A percentile compares a stretch with the other conserved stretches of the same genome.
These are phyloP conservation scores for Basipetospora sp. DNA, from an alignment of 2,329 filamentous ascomycete genomes.

Conservation along the genomic window DNA sequence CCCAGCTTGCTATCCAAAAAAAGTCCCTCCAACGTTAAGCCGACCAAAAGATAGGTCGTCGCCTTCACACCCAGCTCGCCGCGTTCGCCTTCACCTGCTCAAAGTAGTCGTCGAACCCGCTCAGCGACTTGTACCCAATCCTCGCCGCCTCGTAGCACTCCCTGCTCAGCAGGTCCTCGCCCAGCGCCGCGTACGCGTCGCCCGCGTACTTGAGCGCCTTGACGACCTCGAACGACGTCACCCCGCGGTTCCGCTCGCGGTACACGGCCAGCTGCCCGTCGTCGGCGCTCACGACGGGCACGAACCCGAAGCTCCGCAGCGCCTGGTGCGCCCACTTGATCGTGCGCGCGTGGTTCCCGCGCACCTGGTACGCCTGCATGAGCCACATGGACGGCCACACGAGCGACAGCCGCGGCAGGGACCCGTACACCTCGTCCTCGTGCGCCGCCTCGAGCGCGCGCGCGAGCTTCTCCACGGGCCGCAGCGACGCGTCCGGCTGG, in stretches of 20 bases:
- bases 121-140: constrained; percentile 3
- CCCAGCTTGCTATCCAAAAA: too few relatives aligned
- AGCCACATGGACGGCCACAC: constrained; percentile 24
- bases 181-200: constrained; percentile 17
- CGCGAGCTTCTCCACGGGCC: constrained; percentile 17
- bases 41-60: too few relatives aligned
- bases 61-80: constrained; percentile 1
- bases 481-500: constrained; percentile 18
- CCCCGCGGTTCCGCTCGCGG: constrained; percentile 7
- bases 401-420: constrained; percentile 18
- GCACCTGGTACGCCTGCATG: constrained; percentile 17
- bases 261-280: constrained; percentile 12
- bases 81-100: constrained; percentile 1
- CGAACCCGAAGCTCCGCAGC: constrained; percentile 21
- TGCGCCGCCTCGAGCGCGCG: constrained; percentile 19
- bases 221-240: constrained; percentile 22
- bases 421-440: constrained; percentile 17
- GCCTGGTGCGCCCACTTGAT: constrained; percentile 16
- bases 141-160: constrained; percentile 9
- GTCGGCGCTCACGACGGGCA: constrained; percentile 9
- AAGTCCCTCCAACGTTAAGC: too few relatives aligned
- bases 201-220: constrained; percentile 17
- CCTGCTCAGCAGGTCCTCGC: constrained; percentile 13
- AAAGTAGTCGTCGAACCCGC: constrained; percentile 6
- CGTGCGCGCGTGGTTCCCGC: constrained; percentile 20